Evolutionary conservation across 2,329 filamentous ascomycete genomes (phyloP), one percentile per base, ranked within the genome.

Genomic region (Berkeleyomyces rouxiae): DNA sequence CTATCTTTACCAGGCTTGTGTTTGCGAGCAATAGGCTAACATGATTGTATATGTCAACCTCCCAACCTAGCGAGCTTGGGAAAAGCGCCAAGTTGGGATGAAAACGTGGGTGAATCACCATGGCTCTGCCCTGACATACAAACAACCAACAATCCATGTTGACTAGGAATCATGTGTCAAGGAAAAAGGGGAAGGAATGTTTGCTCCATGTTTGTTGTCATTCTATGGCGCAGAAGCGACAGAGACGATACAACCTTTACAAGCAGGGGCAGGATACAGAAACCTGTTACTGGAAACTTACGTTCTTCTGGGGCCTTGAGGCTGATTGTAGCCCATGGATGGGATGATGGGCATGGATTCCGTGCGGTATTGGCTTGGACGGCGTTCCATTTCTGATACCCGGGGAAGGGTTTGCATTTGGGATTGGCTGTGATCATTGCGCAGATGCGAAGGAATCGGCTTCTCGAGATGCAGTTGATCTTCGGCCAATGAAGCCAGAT

Each of bases 381-480:
- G 59, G 31, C 53, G 53, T 49, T 64, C 51, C 44, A 64, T 58
- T 33, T 61, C 63, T 3, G 63, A 61, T 37, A 61, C 63, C 13
- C 63, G 53, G 13, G 63, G 63, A 11, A 64, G 59, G 10, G 63
- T 59, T 42, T 61, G 63, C 39, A 61, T 44, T 23, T 55, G 47
- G 40, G 49, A 55, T 9, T 44, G 39, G 51, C 51, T 55, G n/a
- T 60, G 58, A 3, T 61, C 60, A 23, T 58, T 61, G 33, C 60
- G 60, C 53, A 62, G 36, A n/a, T 62, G 63, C 39, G 39, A 43
- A 39, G 62, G 62, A 46, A 61, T 39, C 9, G 63, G 59, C 47
- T 64, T 64, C 31, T 64, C 63, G 10, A 64, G 55, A 39, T 64
- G 59, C 9, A 64, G 63, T 23, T 64, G 63, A 40, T 64, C 63